Base-by-base conservation (phyloP, 148 eudicot genomes). In the Heliamphora exappendiculata region DNA sequence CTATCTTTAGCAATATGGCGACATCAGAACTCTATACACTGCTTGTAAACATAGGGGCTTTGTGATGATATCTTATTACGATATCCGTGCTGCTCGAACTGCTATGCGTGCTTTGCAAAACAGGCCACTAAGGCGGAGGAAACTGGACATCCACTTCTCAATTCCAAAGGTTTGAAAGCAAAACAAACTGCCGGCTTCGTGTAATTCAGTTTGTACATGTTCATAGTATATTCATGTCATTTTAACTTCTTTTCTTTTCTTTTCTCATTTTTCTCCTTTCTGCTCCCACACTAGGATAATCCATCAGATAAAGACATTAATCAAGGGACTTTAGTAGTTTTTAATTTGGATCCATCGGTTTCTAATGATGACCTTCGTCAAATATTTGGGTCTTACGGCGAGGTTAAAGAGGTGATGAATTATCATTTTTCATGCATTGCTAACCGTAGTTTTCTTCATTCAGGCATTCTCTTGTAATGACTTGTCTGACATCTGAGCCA, bases 1-100 rank as follows among this genome's bases (percentile, higher is more conserved):
- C 47, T 72, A 22, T 37, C 28, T 76, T 78, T 79, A 95, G 99
- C 97, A 92, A 91, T 92, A 86, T 86, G 99, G 99, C 17, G 93
- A 92, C 82, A 95, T 95, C 78, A 84, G 96, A 78, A 89, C 97
- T 54, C 80, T 95, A 50, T 92, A 95, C 76, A 92, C 99, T 57
- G 91, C 97, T 20, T 91, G 96, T 82, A 95, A 95, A 80, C 96
- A 91, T 73, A 80, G 97, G 82, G 99, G 99, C 42, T 95, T 95
- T 84, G 97, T 95, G 80, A 95, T 95, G 99, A 92, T 95, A 80
- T 92, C 99, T 34, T 95, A 95, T 75, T 92, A 89, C 49, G 97
- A 95, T 73, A 95, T 95, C 36, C 92, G 99, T 70, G 94, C 93
- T 83, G 99, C 99, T 63, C 88, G 96, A 70, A 80, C 86, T 75